A percentile compares a stretch with the other conserved stretches of the same genome.
Conservation (phyloP, 192 early-diverging fungal genomes). For the Backusella psychrophila region DNA sequence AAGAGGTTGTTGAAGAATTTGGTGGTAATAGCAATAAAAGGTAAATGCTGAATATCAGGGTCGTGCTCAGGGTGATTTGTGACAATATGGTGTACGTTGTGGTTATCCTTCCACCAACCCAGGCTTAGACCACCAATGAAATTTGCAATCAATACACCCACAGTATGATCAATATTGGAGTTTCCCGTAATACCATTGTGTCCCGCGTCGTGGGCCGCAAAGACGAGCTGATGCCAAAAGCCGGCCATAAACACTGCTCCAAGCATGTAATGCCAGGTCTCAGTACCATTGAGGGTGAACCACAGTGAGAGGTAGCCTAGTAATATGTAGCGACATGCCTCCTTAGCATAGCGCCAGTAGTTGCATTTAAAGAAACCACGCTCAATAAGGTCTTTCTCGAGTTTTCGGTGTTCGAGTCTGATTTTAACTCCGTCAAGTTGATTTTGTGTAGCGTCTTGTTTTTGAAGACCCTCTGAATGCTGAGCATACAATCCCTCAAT, state of each 20-base stretch:
- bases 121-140: slow-evolving; percentile 85
- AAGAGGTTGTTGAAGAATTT: slow-evolving; percentile 78
- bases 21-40: slow-evolving; percentile 88
- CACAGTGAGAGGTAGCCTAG: slow-evolving; percentile 45
- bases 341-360: slow-evolving; percentile 52
- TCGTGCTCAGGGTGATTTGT: slow-evolving; percentile 95
- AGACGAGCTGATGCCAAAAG: slow-evolving; percentile 92
- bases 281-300: slow-evolving; percentile 44
- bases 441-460: slow-evolving; percentile 6
- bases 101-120: slow-evolving; percentile 98
- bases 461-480: neutral
- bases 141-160: slow-evolving; percentile 82
- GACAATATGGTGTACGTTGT: slow-evolving; percentile 96
- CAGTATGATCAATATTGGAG: slow-evolving; percentile 66
- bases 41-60: slow-evolving; percentile 97
- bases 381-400: slow-evolving; percentile 62
- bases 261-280: slow-evolving; percentile 48
- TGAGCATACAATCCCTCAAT: slow-evolving; percentile 9
- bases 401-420: slow-evolving; percentile 48
- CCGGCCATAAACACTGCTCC: slow-evolving; percentile 62
- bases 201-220: slow-evolving; percentile 96
- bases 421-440: slow-evolving; percentile 11
- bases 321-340: slow-evolving; percentile 45
- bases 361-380: slow-evolving; percentile 66
- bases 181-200: slow-evolving; percentile 88